Conservation (phyloP, 495 filamentous ascomycete genomes). For the Penicillium crystallinum region DNA sequence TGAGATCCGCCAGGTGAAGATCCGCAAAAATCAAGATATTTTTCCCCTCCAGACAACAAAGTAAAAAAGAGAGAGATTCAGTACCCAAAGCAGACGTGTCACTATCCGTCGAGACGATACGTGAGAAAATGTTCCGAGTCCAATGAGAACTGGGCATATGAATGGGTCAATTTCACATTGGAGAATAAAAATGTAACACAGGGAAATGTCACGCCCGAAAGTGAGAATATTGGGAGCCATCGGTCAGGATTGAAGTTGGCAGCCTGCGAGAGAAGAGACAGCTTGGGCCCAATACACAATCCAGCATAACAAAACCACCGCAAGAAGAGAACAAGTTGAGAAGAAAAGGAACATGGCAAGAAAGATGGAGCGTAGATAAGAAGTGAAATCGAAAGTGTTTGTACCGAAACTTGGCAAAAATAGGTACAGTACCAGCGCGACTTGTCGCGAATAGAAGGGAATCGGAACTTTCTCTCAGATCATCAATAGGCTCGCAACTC, state of each 20-base stretch:
- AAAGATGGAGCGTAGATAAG: conserved; percentile 20
- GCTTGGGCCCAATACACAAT: not conserved
- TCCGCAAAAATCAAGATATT: not conserved
- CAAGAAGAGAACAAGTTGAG: conserved; percentile 8
- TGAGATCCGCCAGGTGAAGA: not conserved
- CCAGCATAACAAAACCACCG: not conserved
- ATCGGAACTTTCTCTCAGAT: conserved; percentile 12
- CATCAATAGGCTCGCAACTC: conserved; percentile 13
- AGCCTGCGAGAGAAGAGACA: not conserved
- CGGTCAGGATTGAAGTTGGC: not conserved
- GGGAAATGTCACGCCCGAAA: conserved; percentile 6
- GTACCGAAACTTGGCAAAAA: conserved; percentile 14
- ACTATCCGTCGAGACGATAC: not conserved
- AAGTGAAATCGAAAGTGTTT: conserved; percentile 15
- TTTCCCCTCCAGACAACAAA: not conserved
- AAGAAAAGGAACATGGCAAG: conserved; percentile 10
- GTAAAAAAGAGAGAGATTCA: not conserved
- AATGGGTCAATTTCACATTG: conserved; percentile 14
- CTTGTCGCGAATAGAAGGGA: conserved; percentile 16
- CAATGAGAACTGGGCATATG: conserved; percentile 1
- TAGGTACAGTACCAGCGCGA: conserved; percentile 31
- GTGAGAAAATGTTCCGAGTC: conserved; percentile 3
- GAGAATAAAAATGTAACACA: conserved; percentile 1
- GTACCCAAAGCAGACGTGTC: not conserved
- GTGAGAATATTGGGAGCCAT: not conserved